A percentile compares a stretch with the other conserved stretches of the same genome.
Conservation (phyloP, 1,284 basidiomycete genomes). For the Ustilago crameri region DNA sequence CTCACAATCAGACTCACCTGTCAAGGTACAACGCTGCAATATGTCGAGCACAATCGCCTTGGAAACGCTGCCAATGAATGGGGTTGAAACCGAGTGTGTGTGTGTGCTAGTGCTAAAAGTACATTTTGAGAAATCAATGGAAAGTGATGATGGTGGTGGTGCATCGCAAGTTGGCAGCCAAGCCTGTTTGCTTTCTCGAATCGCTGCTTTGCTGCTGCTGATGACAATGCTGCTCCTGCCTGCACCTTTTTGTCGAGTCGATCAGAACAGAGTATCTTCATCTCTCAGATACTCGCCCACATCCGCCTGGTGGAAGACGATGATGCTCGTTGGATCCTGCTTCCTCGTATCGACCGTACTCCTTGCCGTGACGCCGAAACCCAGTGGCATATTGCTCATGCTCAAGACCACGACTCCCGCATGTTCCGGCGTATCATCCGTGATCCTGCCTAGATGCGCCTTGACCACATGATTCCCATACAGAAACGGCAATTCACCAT, state of each 20-base stretch:
- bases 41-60: too few relatives aligned
- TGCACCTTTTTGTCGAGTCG: not conserved
- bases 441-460: slow-evolving; percentile 97
- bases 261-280: slow-evolving; percentile 61
- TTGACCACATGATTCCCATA: slow-evolving; percentile 99
- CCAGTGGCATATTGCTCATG: slow-evolving; percentile 85
- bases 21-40: too few relatives aligned
- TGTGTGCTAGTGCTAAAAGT: slow-evolving; percentile 25
- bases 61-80: too few relatives aligned
- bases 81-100: not conserved
- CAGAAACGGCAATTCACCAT: slow-evolving; percentile 98
- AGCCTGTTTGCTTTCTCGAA: too few relatives aligned
- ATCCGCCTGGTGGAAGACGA: slow-evolving; percentile 95
- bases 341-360: slow-evolving; percentile 96
- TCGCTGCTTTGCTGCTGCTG: not conserved
- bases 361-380: slow-evolving; percentile 96
- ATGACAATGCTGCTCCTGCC: not conserved
- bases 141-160: too few relatives aligned
- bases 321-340: slow-evolving; percentile 95
- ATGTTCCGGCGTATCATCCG: slow-evolving; percentile 98
- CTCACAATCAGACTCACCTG: too few relatives aligned
- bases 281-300: slow-evolving; percentile 67
- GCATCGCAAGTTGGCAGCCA: too few relatives aligned
- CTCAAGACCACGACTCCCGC: slow-evolving; percentile 96
- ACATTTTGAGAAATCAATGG: slow-evolving; percentile 12